Percentiles rank a stretch among this genome's conserved stretches.
These are phyloP conservation scores for Penstemon davidsonii DNA, from an alignment of 257 asterid species.

Conservation along the genomic window DNA sequence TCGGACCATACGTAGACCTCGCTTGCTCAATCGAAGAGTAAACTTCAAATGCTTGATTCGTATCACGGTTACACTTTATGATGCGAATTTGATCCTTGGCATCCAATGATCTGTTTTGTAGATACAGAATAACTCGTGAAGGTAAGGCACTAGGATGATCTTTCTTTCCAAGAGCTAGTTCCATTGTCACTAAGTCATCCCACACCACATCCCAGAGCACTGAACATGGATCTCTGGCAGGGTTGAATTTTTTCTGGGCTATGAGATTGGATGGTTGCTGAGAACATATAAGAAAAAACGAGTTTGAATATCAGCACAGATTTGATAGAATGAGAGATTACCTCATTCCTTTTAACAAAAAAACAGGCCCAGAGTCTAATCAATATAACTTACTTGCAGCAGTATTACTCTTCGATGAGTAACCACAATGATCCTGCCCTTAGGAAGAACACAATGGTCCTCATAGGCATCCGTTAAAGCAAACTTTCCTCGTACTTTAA, in stretches of 20 bases:
- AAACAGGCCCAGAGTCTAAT: conserved; percentile 7
- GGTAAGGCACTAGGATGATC: conserved; percentile 77
- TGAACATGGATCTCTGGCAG: conserved; percentile 94
- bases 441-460: conserved; percentile 85
- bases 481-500: conserved; percentile 94
- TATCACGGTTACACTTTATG: conserved; percentile 72
- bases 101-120: conserved; percentile 62
- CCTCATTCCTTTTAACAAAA: conserved; percentile 10
- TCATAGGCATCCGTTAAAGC: conserved; percentile 96
- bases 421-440: conserved; percentile 74
- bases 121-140: conserved; percentile 73
- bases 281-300: conserved; percentile 29
- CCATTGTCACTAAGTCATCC: conserved; percentile 86
- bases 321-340: conserved; percentile 8
- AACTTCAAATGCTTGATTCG: conserved; percentile 80
- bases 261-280: conserved; percentile 94
- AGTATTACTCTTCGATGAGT: conserved; percentile 87
- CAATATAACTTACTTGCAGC: conserved; percentile 64
- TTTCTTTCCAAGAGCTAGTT: conserved; percentile 80
- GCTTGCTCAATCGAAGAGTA: conserved; percentile 84
- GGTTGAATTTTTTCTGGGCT: conserved; percentile 87
- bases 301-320: conserved; percentile 20
- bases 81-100: conserved; percentile 76
- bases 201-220: conserved; percentile 89
- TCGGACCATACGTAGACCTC: conserved; percentile 64